Percentiles rank a stretch among this genome's conserved stretches.
phyloP scores from a whole-genome alignment of 2,329 filamentous ascomycete genomes.

The Teratosphaeria epicoccoides region DNA sequence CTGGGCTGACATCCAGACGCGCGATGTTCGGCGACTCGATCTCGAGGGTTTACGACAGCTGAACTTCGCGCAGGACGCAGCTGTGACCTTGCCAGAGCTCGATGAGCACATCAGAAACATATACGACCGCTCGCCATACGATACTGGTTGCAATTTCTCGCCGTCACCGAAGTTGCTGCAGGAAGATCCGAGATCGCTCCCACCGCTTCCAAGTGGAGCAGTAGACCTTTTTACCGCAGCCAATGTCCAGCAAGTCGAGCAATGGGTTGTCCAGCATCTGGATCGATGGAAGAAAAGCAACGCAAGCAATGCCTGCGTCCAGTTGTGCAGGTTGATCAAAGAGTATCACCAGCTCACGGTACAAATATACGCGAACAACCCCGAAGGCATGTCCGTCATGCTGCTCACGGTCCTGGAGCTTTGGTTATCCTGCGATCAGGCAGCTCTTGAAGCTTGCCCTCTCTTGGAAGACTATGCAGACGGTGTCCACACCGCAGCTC shows the following conservation, averaged over 20 bases:
- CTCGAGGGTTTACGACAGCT: slow-evolving; percentile 2
- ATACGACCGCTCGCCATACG: background rate
- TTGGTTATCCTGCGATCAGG: slow-evolving; percentile 48
- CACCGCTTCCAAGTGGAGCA: slow-evolving; percentile 3
- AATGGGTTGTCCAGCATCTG: slow-evolving; percentile 11
- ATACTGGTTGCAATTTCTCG: slow-evolving; percentile 1
- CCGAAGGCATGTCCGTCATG: slow-evolving; percentile 42
- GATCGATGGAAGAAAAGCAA: slow-evolving; percentile 6
- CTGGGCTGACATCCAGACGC: slow-evolving; percentile 6
- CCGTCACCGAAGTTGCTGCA: slow-evolving; percentile 6
- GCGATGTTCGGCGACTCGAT: slow-evolving; percentile 4
- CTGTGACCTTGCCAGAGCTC: slow-evolving; percentile 8
- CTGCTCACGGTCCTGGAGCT: slow-evolving; percentile 47
- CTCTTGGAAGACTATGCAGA: slow-evolving; percentile 44
- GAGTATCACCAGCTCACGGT: slow-evolving; percentile 13
- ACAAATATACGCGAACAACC: slow-evolving; percentile 33
- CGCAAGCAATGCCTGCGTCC: slow-evolving; percentile 3
- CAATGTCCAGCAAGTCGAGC: slow-evolving; percentile 13
- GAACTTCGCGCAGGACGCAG: slow-evolving; percentile 10
- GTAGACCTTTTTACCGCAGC: slow-evolving; percentile 1
- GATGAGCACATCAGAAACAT: slow-evolving; percentile 10
- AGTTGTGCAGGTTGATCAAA: slow-evolving; percentile 6
- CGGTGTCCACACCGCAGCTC: slow-evolving; percentile 36
- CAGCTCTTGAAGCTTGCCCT: slow-evolving; percentile 33
- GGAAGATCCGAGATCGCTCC: slow-evolving; percentile 2